phyloP scores from a whole-genome alignment of 306 rosid species.

The Cucurbita argyrosperma region DNA sequence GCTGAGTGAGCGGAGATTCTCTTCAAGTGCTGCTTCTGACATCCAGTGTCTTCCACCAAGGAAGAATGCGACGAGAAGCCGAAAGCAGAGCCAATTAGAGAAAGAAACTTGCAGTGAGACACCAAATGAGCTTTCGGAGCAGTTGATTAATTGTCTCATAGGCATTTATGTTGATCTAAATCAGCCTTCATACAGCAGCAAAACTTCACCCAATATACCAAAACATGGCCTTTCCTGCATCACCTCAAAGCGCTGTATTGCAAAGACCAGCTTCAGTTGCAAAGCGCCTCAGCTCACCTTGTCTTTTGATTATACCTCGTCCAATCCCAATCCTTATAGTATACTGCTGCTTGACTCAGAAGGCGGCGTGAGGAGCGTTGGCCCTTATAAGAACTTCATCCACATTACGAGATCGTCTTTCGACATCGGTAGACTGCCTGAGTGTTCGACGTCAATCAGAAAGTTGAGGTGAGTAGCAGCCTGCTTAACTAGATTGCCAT shows the following conservation, averaged over 20 bases:
- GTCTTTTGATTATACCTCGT: slow-evolving; percentile 33
- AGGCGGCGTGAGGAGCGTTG: slow-evolving; percentile 43
- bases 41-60: slow-evolving; percentile 35
- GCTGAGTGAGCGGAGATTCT: slow-evolving; percentile 24
- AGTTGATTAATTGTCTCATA: slow-evolving; percentile 48
- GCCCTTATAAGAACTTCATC: slow-evolving; percentile 64
- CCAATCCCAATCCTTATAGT: slow-evolving; percentile 42
- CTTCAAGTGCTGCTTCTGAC: slow-evolving; percentile 42
- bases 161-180: slow-evolving; percentile 66
- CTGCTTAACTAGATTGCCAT: background rate
- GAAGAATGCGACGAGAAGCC: slow-evolving; percentile 28
- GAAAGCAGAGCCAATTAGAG: slow-evolving; percentile 19
- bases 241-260: slow-evolving; percentile 44
- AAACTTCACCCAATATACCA: slow-evolving; percentile 41
- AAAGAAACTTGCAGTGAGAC: slow-evolving; percentile 24
- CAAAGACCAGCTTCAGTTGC: slow-evolving; percentile 45
- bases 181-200: slow-evolving; percentile 33
- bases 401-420: slow-evolving; percentile 51
- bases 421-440: slow-evolving; percentile 29
- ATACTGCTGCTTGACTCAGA: slow-evolving; percentile 39
- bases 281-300: slow-evolving; percentile 38
- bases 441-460: slow-evolving; percentile 27
- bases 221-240: slow-evolving; percentile 56
- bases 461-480: slow-evolving; percentile 34
- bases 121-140: slow-evolving; percentile 81